These are phyloP conservation scores for Chalaropsis ovoidea DNA, from an alignment of 2,329 filamentous ascomycete species.

Conservation along the genomic window DNA sequence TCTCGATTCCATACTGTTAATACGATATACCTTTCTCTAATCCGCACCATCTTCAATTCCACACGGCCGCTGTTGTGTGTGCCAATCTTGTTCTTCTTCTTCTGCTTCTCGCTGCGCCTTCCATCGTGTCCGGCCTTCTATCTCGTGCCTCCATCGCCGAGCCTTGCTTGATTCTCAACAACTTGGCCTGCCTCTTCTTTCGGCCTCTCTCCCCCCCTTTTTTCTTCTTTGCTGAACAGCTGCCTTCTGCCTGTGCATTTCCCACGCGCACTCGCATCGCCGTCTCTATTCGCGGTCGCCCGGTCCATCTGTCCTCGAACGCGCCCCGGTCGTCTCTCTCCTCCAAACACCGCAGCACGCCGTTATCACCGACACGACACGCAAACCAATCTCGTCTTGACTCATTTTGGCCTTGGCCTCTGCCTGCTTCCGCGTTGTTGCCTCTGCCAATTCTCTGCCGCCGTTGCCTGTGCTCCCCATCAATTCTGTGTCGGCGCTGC, in stretches of 20 bases:
- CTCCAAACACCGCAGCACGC: neutral
- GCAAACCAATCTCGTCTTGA: no score
- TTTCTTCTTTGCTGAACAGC: neutral
- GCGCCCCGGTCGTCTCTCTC: neutral
- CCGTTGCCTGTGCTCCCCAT: neutral
- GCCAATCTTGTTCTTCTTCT: neutral
- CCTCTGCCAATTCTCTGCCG: neutral
- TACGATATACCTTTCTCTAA: constrained; percentile 4
- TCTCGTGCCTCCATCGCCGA: neutral
- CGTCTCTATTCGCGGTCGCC: neutral
- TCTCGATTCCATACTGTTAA: neutral
- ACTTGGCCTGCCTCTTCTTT: neutral
- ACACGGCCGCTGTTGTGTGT: neutral
- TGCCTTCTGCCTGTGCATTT: neutral
- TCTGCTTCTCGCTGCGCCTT: neutral
- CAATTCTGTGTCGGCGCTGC: neutral
- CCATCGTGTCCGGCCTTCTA: neutral
- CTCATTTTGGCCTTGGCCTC: no score
- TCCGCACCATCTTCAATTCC: neutral
- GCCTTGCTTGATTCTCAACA: neutral
- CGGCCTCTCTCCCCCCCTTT: neutral
- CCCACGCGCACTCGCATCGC: neutral
- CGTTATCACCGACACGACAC: neutral
- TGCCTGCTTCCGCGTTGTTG: neutral
- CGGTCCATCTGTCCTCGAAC: neutral